Conservation (phyloP, 371 early-diverging fungal genomes). For the Zychaea mexicana region DNA sequence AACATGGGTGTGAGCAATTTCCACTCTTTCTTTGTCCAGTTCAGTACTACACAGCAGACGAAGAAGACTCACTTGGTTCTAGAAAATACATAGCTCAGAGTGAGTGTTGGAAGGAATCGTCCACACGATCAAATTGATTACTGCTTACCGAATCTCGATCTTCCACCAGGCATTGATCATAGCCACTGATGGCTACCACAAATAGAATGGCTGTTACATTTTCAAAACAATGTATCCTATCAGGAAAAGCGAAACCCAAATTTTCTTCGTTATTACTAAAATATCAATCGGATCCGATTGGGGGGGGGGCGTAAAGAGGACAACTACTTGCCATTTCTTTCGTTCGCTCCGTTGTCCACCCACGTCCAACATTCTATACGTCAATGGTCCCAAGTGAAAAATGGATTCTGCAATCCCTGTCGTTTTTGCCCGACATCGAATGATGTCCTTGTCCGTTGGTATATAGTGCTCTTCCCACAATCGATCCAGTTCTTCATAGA, state of each 20-base stretch:
- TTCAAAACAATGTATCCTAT: conserved; percentile 88
- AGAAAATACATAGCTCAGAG: too few species aligned
- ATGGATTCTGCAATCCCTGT: conserved; percentile 87
- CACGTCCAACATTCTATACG: conserved; percentile 91
- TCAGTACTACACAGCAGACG: neutral
- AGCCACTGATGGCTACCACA: conserved; percentile 90
- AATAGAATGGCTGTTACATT: conserved; percentile 93
- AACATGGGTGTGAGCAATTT: neutral
- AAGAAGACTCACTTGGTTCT: conserved; percentile 23
- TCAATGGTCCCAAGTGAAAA: conserved; percentile 81
- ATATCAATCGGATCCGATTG: too few species aligned
- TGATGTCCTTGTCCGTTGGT: conserved; percentile 86
- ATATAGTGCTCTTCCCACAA: conserved; percentile 69
- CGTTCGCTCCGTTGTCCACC: conserved; percentile 93
- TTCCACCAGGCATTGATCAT: conserved; percentile 93
- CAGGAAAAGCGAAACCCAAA: neutral
- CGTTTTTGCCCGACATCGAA: conserved; percentile 82
- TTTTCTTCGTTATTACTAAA: neutral
- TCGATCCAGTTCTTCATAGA: conserved; percentile 84
- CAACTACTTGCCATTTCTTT: conserved; percentile 77
- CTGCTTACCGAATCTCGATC: conserved; percentile 86
- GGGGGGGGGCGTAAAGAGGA: neutral
- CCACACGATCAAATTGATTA: too few species aligned
- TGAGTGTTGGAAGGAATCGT: too few species aligned
- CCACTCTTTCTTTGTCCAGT: conserved; percentile 1